Evolutionary conservation across 768 basidiomycete genomes (phyloP), one percentile per base, ranked within the genome.

Genomic region (Calocybe cyanea): DNA sequence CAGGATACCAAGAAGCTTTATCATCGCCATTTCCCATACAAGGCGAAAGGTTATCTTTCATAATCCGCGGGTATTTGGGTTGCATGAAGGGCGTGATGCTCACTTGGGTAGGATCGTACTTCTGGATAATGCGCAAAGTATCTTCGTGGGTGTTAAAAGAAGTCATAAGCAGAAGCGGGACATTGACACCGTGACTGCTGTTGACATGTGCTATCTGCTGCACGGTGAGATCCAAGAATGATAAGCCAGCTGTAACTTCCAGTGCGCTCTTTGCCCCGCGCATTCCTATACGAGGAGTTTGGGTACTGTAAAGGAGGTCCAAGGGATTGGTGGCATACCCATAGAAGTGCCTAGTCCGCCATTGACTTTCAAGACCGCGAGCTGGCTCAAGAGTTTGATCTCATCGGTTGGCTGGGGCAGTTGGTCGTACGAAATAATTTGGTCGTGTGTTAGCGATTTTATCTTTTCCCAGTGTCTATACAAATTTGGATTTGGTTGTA

Each of bases 81-180:
- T 93, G 92, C 62, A 84, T 85, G 74, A 91, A 88, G 24, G 76
- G 75, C 36, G 77, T 80, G 64, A 92, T 87, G 57, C 84, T 83
- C 61, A 92, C 78, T 61, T 85, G 83, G 65, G 87, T 86, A 67
- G 85, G 83, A 45, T 80, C 75, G 66, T 92, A 90, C 67, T 91
- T 92, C 65, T 89, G 85, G 60, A 88, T 83, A 70, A 92, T 84
- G 54, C 86, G 82, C 48, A 84, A 75, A 25, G 89, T 92, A 63
- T 93, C 90, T 36, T 91, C 86, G 61, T 89, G 84, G 19, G 90
- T 93, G 73, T 89, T 91, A 76, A 93, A 93, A 25, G 88, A 91
- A 57, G 89, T 92, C 92, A 93, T 91, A 58, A 93, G 78, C 65
- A 92, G 80, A 58, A 93, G 82, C 11, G 88, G 90, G 31, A 92